Evolutionary conservation across 2,329 filamentous ascomycete genomes (phyloP).

Genomic region (Geosmithia morbida): DNA sequence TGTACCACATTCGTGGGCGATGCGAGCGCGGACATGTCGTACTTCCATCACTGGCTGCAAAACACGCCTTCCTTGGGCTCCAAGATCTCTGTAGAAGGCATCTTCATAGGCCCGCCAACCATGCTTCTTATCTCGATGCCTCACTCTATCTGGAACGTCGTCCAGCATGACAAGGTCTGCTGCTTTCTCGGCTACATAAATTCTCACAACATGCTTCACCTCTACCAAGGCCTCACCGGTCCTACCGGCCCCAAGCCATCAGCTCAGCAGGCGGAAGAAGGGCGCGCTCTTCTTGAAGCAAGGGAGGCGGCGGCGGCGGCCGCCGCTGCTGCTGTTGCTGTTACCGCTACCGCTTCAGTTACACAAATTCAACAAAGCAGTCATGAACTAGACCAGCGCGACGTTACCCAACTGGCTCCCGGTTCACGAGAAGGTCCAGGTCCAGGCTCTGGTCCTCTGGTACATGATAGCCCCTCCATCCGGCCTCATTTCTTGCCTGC

Average conservation of each 20-base stretch:
- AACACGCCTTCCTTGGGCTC: constrained; percentile 39
- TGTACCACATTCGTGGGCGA: constrained; percentile 55
- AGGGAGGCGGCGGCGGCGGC: constrained; percentile 25
- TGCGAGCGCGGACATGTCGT: constrained; percentile 50
- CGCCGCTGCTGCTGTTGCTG: no score
- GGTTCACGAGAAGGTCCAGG: neutral
- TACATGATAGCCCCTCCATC: neutral
- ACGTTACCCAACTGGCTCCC: constrained; percentile 8
- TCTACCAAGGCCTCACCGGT: constrained; percentile 45
- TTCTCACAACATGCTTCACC: constrained; percentile 51
- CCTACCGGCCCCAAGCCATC: constrained; percentile 26
- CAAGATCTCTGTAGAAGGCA: constrained; percentile 49
- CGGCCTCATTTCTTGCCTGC: neutral
- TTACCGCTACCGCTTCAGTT: no score
- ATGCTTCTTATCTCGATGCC: constrained; percentile 55
- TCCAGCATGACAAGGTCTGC: constrained; percentile 53
- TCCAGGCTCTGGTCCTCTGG: neutral
- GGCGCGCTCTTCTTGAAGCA: constrained; percentile 39
- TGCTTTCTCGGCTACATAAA: constrained; percentile 51
- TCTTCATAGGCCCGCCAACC: constrained; percentile 53
- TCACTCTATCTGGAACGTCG: constrained; percentile 45
- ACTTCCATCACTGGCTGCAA: constrained; percentile 52
- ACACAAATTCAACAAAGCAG: constrained; percentile 10
- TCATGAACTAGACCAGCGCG: constrained; percentile 11
- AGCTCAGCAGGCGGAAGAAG: constrained; percentile 40